Conservation (phyloP, 169 alveolate species). For the Ichthyophthirius multifiliis region DNA sequence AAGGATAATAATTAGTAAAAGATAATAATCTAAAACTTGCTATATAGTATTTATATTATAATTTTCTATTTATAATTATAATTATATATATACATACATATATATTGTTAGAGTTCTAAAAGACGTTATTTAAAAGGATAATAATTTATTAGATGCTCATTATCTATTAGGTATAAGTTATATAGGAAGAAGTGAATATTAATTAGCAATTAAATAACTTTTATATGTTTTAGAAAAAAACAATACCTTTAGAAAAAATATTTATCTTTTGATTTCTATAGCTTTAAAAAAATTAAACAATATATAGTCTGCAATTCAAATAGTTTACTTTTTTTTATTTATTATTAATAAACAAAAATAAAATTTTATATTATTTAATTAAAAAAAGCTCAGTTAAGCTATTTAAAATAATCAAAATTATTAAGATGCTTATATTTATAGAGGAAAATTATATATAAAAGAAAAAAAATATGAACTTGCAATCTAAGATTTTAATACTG, state of each 20-base stretch:
- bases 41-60: constrained; percentile 10
- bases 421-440: constrained; percentile 44
- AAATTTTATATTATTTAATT: neutral
- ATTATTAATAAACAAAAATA: neutral
- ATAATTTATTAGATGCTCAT: constrained; percentile 17
- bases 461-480: constrained; percentile 29
- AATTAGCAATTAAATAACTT: constrained; percentile 22
- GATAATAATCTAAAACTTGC: constrained; percentile 30
- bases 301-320: constrained; percentile 13
- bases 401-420: constrained; percentile 13
- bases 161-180: constrained; percentile 34
- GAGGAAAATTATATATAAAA: constrained; percentile 34
- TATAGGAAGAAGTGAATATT: constrained; percentile 17
- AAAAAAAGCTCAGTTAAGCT: constrained; percentile 12
- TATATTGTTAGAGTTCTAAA: neutral
- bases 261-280: constrained; percentile 26
- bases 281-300: constrained; percentile 33
- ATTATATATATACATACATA: neutral
- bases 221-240: constrained; percentile 11
- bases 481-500: constrained; percentile 22
- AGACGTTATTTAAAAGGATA: constrained; percentile 17
- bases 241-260: constrained; percentile 33
- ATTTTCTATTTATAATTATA: neutral
- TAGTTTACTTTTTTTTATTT: neutral
- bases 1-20: constrained; percentile 24